A percentile compares a stretch with the other conserved stretches of the same genome.
Evolutionary conservation across 2,329 filamentous ascomycete species (phyloP).

Genomic region (Paecilomyces sp.): DNA sequence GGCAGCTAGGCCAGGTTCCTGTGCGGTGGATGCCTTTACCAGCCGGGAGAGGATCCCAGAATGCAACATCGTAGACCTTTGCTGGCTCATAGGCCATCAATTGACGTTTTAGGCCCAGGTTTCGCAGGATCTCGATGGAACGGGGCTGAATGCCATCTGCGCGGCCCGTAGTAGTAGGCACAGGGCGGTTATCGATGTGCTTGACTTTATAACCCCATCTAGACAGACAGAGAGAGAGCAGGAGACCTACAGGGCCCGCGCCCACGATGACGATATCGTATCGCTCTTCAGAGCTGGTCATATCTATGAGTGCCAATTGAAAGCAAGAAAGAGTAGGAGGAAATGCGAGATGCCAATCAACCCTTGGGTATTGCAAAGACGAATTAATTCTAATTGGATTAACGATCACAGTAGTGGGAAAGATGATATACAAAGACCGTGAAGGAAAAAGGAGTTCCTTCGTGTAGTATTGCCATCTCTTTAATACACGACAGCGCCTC

Average conservation of each 20-base stretch:
- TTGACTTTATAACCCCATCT: conserved; percentile 94
- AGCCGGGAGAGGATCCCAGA: conserved; percentile 52
- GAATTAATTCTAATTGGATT: not conserved
- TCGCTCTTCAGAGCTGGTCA: conserved; percentile 32
- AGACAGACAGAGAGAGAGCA: conserved; percentile 79
- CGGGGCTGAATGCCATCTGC: conserved; percentile 90
- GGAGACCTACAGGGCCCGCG: conserved; percentile 79
- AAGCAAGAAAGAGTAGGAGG: conserved; percentile 3
- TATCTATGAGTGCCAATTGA: conserved; percentile 7
- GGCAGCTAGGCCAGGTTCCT: conserved; percentile 77
- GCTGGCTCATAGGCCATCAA: conserved; percentile 86
- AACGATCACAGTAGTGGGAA: not conserved
- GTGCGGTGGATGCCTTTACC: conserved; percentile 53
- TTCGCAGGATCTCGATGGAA: conserved; percentile 76
- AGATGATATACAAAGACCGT: not conserved
- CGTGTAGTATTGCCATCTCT: not conserved
- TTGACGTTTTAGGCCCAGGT: conserved; percentile 80
- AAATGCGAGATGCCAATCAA: not conserved
- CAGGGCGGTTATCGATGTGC: conserved; percentile 84
- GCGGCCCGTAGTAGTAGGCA: conserved; percentile 77
- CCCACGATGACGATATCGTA: conserved; percentile 77
- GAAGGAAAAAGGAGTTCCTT: not conserved
- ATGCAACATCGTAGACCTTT: conserved; percentile 68
- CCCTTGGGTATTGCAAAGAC: not conserved
- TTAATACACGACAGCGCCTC: not conserved